Percentiles rank a stretch among this genome's conserved stretches.
Evolutionary conservation across 2,329 filamentous ascomycete genomes (phyloP).

Genomic region (Clarireedia paspali): DNA sequence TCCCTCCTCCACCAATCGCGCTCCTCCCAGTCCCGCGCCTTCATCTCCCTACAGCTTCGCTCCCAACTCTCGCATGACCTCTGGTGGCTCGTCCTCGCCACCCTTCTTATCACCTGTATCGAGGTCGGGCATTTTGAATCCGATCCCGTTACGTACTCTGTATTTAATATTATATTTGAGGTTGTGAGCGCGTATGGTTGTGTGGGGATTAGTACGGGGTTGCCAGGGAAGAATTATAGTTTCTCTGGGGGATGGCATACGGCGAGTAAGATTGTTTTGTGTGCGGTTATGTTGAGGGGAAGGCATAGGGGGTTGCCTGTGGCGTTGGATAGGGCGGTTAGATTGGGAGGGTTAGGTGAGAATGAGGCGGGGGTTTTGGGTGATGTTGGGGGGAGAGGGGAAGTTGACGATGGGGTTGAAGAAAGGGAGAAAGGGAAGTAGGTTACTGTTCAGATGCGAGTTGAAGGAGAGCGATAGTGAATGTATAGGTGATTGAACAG

Average conservation of each 20-base stretch:
- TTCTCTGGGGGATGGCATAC: slow-evolving; percentile 47
- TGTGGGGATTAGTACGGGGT: slow-evolving; percentile 52
- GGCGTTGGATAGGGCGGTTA: slow-evolving; percentile 45
- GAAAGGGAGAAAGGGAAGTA: neutral
- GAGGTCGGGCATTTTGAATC: slow-evolving; percentile 47
- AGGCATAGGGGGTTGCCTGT: slow-evolving; percentile 50
- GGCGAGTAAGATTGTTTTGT: slow-evolving; percentile 50
- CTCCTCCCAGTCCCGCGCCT: slow-evolving; percentile 6
- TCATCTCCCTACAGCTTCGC: slow-evolving; percentile 42
- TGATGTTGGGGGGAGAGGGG: neutral
- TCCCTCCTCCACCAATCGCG: no score
- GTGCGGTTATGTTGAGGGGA: slow-evolving; percentile 49
- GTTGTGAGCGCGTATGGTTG: slow-evolving; percentile 51
- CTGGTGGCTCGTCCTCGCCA: slow-evolving; percentile 56
- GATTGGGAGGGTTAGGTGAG: slow-evolving; percentile 12
- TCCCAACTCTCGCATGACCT: slow-evolving; percentile 59
- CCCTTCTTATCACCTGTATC: slow-evolving; percentile 52
- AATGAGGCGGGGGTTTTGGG: no score
- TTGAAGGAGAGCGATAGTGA: no score
- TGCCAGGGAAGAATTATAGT: slow-evolving; percentile 45
- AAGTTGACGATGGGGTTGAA: neutral
- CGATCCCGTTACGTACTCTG: slow-evolving; percentile 44
- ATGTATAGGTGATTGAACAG: no score
- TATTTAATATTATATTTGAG: slow-evolving; percentile 55
- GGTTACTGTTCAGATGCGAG: neutral